Percentiles rank a stretch among this genome's conserved stretches.
Evolutionary conservation across 192 early-diverging fungal genomes (phyloP).

Genomic region (Mortierella alpina): DNA sequence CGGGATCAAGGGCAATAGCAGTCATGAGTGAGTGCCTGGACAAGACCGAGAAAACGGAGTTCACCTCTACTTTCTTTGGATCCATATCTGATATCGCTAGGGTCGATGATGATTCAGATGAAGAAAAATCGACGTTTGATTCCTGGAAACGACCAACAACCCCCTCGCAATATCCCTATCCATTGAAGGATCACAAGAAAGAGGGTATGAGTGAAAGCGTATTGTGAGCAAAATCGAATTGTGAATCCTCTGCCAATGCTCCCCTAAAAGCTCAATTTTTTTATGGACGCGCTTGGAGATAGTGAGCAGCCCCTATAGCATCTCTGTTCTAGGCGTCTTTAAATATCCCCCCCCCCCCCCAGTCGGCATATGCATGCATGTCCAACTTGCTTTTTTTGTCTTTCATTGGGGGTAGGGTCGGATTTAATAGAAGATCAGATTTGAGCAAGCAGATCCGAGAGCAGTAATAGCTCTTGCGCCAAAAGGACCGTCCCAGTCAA

Average conservation of each 20-base stretch:
- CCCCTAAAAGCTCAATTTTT: not conserved
- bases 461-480: no score
- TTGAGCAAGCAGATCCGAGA: no score
- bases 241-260: not conserved
- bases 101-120: not conserved
- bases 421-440: no score
- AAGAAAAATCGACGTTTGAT: slow-evolving; percentile 58
- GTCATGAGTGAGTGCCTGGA: slow-evolving; percentile 4
- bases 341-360: no score
- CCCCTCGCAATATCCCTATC: slow-evolving; percentile 68
- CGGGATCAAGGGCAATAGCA: slow-evolving; percentile 2
- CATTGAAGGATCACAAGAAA: not conserved
- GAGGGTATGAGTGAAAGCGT: not conserved
- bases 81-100: not conserved
- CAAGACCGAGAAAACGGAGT: slow-evolving; percentile 4
- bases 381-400: no score
- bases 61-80: slow-evolving; percentile 3
- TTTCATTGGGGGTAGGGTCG: no score
- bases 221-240: not conserved
- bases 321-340: no score
- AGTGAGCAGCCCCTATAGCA: no score
- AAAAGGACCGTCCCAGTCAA: no score
- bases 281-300: not conserved
- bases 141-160: slow-evolving; percentile 64
- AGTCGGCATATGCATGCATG: no score